Evolutionary conservation across 345 rosid species (phyloP), one percentile per base, ranked within the genome.

Genomic region (Kandelia obovata): DNA sequence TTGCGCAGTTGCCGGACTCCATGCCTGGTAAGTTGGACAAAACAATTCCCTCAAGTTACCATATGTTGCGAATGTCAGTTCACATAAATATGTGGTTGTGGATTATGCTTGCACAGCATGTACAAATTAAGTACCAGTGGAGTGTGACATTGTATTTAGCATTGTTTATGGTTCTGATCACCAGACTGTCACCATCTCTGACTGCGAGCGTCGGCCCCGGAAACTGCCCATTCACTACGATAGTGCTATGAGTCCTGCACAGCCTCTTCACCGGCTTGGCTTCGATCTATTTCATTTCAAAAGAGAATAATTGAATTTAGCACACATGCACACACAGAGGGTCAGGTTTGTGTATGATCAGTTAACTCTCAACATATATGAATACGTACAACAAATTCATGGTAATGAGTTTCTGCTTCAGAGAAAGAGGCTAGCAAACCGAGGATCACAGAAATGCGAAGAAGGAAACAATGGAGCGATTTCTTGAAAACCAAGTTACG

Each of bases 161-260:
- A 31, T 69, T 83, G 80, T 92, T 92, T 34, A 86, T 83, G 30
- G 86, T 87, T 35, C 66, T 90, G 79, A 92, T 86, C 55, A 86
- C 80, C 37, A 92, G 79, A 31, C 84, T 53, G 60, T 90, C 98
- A 0, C 96, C 96, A 23, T 92, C 83, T 64, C 88, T 60, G 16
- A 89, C 96, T 71, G 85, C 83, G 72, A 90, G 72, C 4, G 88
- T 79, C 58, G 98, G 96, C 43, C 96, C 98, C 28, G 96, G 98
- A 70, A 86, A 84, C 61, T 81, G 89, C 21, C 96, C 98, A 9
- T 90, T 92, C 55, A 88, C 98, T 0, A 90, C 82, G 31, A 92
- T 77, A 0, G 71, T 79, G 74, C 68, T 79, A 64, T 82, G 96
- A 66, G 88, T 83, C 80, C 83, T 90, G 89, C 98, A 90, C 79